Percentiles rank a stretch among this genome's conserved stretches.
phyloP scores from a whole-genome alignment of 768 basidiomycete genomes.

The Suillus alpinus region DNA sequence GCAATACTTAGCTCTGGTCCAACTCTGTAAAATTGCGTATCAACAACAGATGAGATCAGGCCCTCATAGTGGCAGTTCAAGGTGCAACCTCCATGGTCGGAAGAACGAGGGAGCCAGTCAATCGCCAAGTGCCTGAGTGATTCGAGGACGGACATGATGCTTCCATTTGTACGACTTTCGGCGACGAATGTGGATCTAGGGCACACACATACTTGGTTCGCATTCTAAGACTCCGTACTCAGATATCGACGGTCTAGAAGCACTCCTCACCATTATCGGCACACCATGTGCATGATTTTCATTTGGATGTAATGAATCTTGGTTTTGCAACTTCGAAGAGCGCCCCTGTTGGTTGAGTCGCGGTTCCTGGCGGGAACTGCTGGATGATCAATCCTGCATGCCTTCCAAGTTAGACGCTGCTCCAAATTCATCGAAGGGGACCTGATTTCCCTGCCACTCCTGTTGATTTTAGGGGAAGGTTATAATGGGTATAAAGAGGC shows the following conservation, averaged over 20 bases:
- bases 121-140: background rate
- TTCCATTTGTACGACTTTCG: background rate
- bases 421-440: too few relatives aligned
- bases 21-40: background rate
- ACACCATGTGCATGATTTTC: background rate
- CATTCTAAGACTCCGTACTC: background rate
- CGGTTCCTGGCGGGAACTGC: background rate
- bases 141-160: background rate
- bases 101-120: background rate
- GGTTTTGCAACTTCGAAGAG: background rate
- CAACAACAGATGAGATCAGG: background rate
- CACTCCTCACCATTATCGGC: background rate
- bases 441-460: too few relatives aligned
- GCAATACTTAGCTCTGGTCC: too few relatives aligned
- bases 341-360: background rate
- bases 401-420: background rate
- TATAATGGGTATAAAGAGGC: background rate
- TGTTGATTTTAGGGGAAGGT: background rate
- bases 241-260: background rate
- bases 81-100: background rate
- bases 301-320: background rate
- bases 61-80: background rate
- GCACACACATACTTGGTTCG: background rate
- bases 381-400: background rate
- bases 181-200: background rate